phyloP scores from a whole-genome alignment of 257 asterid species.

The Thymus quinquecostatus region DNA sequence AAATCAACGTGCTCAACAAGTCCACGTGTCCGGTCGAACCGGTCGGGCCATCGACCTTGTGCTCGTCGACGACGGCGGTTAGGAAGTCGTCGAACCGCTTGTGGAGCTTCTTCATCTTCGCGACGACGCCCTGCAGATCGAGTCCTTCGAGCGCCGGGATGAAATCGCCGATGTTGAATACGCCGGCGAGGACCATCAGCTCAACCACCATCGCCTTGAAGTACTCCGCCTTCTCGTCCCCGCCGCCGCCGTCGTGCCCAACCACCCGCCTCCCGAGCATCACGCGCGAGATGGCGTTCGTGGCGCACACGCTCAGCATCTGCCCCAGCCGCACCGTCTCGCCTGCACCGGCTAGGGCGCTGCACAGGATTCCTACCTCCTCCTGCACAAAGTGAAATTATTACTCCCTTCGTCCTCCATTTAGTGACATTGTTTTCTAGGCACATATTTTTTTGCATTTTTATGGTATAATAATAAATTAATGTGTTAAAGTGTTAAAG shows the following conservation, averaged over 20 bases:
- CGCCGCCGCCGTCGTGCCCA: conserved; percentile 47
- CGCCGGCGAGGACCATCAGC: conserved; percentile 79
- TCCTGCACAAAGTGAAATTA: conserved; percentile 45
- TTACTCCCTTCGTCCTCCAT: too few relatives aligned
- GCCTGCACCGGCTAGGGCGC: conserved; percentile 52
- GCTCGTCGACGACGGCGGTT: conserved; percentile 58
- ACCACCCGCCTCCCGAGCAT: conserved; percentile 74
- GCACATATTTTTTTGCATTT: too few relatives aligned
- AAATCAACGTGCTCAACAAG: conserved; percentile 58
- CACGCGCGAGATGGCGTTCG: conserved; percentile 76
- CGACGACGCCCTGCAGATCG: conserved; percentile 75
- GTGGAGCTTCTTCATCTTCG: conserved; percentile 85
- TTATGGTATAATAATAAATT: too few relatives aligned
- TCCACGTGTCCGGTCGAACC: conserved; percentile 35
- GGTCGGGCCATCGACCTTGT: conserved; percentile 33
- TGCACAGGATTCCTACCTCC: conserved; percentile 58
- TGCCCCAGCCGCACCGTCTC: conserved; percentile 49
- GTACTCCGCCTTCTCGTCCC: conserved; percentile 73
- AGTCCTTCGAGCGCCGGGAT: conserved; percentile 70
- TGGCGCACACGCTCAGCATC: conserved; percentile 64
- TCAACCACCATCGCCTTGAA: conserved; percentile 87
- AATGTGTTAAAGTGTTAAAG: too few relatives aligned
- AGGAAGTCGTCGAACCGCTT: conserved; percentile 72
- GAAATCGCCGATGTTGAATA: conserved; percentile 83
- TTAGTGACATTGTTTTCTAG: too few relatives aligned